phyloP scores from a whole-genome alignment of 129 eudicot genomes.

The Helichrysum umbraculigerum region DNA sequence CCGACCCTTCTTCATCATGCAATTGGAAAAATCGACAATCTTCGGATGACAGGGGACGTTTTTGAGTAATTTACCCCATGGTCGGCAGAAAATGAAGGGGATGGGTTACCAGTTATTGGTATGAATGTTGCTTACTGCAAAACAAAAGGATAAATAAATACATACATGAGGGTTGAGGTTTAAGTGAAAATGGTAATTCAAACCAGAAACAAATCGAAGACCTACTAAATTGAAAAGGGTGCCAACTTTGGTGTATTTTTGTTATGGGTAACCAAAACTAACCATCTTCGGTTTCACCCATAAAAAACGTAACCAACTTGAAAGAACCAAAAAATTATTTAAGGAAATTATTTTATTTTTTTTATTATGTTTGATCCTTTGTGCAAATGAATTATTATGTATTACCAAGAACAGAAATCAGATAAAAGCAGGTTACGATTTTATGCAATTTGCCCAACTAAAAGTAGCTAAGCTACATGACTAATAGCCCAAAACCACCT shows the following conservation, averaged over 20 bases:
- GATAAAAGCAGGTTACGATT: not conserved
- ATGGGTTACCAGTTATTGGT: too few relatives aligned
- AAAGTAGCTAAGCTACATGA: not conserved
- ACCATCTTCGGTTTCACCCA: too few relatives aligned
- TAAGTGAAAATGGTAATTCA: not conserved
- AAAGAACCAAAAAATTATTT: too few relatives aligned
- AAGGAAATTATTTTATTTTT: too few relatives aligned
- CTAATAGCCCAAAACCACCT: constrained; percentile 95
- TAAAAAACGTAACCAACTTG: not conserved
- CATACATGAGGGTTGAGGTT: too few relatives aligned
- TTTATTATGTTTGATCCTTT: not conserved
- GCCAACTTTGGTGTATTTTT: not conserved
- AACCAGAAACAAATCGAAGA: not conserved
- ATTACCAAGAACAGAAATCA: not conserved
- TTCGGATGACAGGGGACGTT: constrained; percentile 98
- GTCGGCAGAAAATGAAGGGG: constrained; percentile 51
- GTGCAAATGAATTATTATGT: not conserved
- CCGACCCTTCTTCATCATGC: constrained; percentile 95
- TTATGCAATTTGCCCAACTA: not conserved
- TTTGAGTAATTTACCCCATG: constrained; percentile 96
- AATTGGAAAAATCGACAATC: constrained; percentile 94
- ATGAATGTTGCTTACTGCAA: too few relatives aligned
- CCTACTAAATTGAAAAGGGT: not conserved
- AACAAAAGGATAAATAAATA: too few relatives aligned
- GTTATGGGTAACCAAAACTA: too few relatives aligned